Conservation (phyloP, 1,139 yeast species). For the Yamadazyma jaroonii region DNA sequence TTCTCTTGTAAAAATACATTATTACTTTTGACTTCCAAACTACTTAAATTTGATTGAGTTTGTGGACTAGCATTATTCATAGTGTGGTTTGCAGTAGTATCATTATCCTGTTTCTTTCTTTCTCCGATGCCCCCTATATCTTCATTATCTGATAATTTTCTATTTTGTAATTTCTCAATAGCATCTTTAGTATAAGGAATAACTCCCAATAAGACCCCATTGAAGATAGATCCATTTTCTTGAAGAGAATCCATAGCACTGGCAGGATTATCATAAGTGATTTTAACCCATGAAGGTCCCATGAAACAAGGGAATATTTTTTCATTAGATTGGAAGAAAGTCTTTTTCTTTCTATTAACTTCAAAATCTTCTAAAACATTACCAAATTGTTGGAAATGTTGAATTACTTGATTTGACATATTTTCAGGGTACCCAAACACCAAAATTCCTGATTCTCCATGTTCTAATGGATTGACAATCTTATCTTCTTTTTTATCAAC, state of each 20-base stretch:
- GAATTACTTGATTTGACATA: constrained; percentile 62
- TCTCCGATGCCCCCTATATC: constrained; percentile 51
- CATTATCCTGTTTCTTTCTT: constrained; percentile 1
- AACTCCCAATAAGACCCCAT: constrained; percentile 75
- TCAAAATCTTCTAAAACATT: constrained; percentile 74
- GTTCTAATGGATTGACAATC: constrained; percentile 20
- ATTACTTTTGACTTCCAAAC: constrained; percentile 40
- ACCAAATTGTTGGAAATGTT: constrained; percentile 80
- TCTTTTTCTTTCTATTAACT: constrained; percentile 22
- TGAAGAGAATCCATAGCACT: constrained; percentile 81
- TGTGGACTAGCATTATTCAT: neutral
- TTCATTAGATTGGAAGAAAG: constrained; percentile 13
- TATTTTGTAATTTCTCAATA: constrained; percentile 61
- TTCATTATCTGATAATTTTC: constrained; percentile 48
- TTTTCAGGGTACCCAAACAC: constrained; percentile 89
- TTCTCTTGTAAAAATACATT: constrained; percentile 31
- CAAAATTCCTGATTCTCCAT: constrained; percentile 63
- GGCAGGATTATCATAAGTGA: constrained; percentile 74
- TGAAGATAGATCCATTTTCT: constrained; percentile 73
- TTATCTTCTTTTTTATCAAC: constrained; percentile 8
- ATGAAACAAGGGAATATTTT: constrained; percentile 64
- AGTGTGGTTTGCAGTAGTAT: neutral
- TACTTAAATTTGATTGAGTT: constrained; percentile 13
- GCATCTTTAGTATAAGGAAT: constrained; percentile 62
- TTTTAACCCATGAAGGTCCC: constrained; percentile 85